Base-by-base conservation (phyloP, 176 grass and related monocot species). In the Avena eriantha region DNA sequence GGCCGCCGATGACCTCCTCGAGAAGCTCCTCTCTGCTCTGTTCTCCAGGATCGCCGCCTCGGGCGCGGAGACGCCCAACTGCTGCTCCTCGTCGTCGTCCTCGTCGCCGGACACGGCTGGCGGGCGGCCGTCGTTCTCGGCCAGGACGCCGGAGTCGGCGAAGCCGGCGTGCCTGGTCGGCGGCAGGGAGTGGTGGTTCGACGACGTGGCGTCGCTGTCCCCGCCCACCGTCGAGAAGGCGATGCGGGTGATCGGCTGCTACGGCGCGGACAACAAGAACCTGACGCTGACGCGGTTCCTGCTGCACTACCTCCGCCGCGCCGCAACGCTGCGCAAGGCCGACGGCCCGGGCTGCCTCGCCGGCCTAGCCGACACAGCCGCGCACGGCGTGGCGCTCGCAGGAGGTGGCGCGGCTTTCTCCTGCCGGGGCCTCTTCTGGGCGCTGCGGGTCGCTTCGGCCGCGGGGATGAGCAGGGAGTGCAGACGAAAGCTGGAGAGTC, bases 131-230 rank as follows among this genome's bases (percentile, higher is more conserved):
- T 94, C 92, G 18, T 92, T 75, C n/a, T 66, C 84, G 14, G 71
- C 67, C 41, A 97, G 93, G 81, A 97, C 90, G n/a, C 75, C 90
- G 1, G 95, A 95, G 12, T 92, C 95, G 5, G 69, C 90, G 70
- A 86, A 58, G 86, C 91, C 91, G 2, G 92, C 93, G 4, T 93
- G 88, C 77, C 82, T 75, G 47, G 47, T 9, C 24, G 73, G 73
- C 29, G 83, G 81, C 51, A 73, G 77, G 84, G 94, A 98, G 71
- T 98, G 97, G 97, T 98, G 97, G 97, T 96, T 87, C 21, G 97
- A 98, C 33, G 94, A 96, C 84, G 75, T 96, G 82, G 91, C 92
- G 8, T 80, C 83, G 0, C 71, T 98, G 82, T 90, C 85, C 2
- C 94, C 92, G 45, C 43, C n/a, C 22, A 86, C 89, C 26, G 68